Evolutionary conservation across 108 stramenopile genomes (phyloP), one percentile per base, ranked within the genome.

Genomic region (Schizochytrium sp.): DNA sequence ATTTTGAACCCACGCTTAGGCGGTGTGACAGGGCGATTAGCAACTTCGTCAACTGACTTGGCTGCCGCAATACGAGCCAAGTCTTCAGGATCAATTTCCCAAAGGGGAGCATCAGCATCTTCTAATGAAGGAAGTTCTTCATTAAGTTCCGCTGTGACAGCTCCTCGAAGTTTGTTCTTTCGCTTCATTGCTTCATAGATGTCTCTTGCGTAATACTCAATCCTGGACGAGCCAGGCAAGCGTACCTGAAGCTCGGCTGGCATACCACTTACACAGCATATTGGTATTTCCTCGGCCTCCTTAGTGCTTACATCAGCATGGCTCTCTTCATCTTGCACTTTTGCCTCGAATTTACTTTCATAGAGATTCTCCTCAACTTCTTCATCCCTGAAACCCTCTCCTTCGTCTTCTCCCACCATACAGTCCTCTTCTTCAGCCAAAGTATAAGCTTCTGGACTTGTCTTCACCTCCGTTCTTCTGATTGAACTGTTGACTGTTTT

Each of bases 21-120:
- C 40, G 76, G 76, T 10, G 76, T 83, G 3, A 83, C 76, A 38
- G 76, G 76, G 28, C 76, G 5, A 5, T n/a, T 40, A 53, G 49
- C 76, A 56, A 83, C 76, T 38, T 83, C 76, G 28, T 83, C 76
- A 56, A 83, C 45, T n/a, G 76, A 55, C 76, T 2, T 83, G 10
- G 47, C 53, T 10, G 47, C 76, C 15, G 76, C 76, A 55, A 83
- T 49, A 5, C 76, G 5, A 47, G 49, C 76, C 45, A 49, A 53
- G 2, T 38, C 44, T 3, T 83, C 76, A n/a, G 8, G 15, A 38
- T 83, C 76, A 1, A n/a, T 38, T 38, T 55, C 53, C 76, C 50
- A 55, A n/a, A 83, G 28, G 5, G 76, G 76, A 17, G 45, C 76
- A 12, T 83, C 76, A 28, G 17, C 45, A 10, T 7, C 40, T 10